These are phyloP conservation scores for Isoetes taiwanensis DNA, from an alignment of 75 land plant genomes.

Conservation along the genomic window DNA sequence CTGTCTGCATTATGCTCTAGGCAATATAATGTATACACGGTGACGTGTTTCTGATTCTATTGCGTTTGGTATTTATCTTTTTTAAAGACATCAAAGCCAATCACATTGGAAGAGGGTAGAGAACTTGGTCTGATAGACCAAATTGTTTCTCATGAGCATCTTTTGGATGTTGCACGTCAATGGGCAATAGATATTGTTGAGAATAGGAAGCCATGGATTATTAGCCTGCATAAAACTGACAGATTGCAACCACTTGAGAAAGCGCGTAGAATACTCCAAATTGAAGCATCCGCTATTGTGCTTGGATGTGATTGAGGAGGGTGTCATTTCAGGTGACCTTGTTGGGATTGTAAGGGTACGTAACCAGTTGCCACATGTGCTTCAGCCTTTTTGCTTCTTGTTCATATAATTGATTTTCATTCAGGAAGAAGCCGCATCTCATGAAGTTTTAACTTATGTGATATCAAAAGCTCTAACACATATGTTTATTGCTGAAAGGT, in stretches of 20 bases:
- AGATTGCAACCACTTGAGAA: conserved; percentile 66
- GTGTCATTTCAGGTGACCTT: conserved; percentile 72
- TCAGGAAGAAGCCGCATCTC: conserved; percentile 61
- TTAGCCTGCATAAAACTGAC: conserved; percentile 58
- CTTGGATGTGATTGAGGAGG: conserved; percentile 88
- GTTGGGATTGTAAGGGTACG: conserved; percentile 74
- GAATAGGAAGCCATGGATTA: conserved; percentile 67
- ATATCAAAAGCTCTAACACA: conserved; percentile 61
- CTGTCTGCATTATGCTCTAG: no score
- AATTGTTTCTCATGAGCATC: conserved; percentile 44
- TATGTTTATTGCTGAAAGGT: conserved; percentile 81
- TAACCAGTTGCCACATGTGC: no score
- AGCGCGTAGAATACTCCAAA: conserved; percentile 56
- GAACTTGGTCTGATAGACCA: conserved; percentile 75
- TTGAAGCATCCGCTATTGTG: conserved; percentile 76
- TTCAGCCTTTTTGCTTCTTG: no score
- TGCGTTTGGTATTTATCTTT: no score
- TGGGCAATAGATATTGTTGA: conserved; percentile 90
- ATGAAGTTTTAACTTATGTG: conserved; percentile 38
- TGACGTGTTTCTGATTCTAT: no score
- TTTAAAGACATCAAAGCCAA: conserved; percentile 67
- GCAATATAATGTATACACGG: no score
- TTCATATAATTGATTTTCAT: background rate
- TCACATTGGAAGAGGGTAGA: conserved; percentile 62
- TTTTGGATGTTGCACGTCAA: conserved; percentile 42